Conservation (phyloP, 2,329 filamentous ascomycete genomes). For the Fusarium lyarnte region DNA sequence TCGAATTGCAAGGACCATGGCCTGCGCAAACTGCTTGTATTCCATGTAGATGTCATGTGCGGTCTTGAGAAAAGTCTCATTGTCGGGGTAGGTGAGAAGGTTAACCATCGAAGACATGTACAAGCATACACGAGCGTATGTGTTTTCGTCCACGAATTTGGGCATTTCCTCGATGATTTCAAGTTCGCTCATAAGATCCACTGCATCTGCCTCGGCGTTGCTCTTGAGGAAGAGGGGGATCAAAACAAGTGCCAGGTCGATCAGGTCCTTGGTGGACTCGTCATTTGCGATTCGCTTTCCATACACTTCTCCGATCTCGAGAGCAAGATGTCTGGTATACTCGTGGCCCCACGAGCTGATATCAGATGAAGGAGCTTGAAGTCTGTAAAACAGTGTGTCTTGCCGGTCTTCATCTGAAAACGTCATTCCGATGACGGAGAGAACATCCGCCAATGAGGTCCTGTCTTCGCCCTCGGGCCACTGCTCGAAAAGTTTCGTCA, state of each 20-base stretch:
- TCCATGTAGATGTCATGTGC: constrained; percentile 93
- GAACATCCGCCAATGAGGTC: constrained; percentile 89
- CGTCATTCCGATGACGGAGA: constrained; percentile 98
- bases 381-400: constrained; percentile 94
- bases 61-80: constrained; percentile 92
- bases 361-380: constrained; percentile 89
- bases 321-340: constrained; percentile 93
- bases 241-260: constrained; percentile 83
- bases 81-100: constrained; percentile 95
- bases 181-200: constrained; percentile 95
- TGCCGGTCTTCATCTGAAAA: constrained; percentile 96
- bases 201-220: constrained; percentile 97
- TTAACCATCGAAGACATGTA: constrained; percentile 99
- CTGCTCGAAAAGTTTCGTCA: constrained; percentile 87
- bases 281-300: constrained; percentile 87
- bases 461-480: constrained; percentile 89
- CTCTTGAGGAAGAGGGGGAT: constrained; percentile 96
- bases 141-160: constrained; percentile 91
- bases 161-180: constrained; percentile 96
- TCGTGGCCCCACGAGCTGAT: constrained; percentile 98
- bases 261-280: constrained; percentile 82
- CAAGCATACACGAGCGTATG: constrained; percentile 89
- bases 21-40: constrained; percentile 92
- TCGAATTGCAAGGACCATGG: constrained; percentile 92
- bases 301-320: constrained; percentile 96